Evolutionary conservation across 805 yeast species (phyloP), one percentile per base, ranked within the genome.

Genomic region (Saturnispora galanensis): DNA sequence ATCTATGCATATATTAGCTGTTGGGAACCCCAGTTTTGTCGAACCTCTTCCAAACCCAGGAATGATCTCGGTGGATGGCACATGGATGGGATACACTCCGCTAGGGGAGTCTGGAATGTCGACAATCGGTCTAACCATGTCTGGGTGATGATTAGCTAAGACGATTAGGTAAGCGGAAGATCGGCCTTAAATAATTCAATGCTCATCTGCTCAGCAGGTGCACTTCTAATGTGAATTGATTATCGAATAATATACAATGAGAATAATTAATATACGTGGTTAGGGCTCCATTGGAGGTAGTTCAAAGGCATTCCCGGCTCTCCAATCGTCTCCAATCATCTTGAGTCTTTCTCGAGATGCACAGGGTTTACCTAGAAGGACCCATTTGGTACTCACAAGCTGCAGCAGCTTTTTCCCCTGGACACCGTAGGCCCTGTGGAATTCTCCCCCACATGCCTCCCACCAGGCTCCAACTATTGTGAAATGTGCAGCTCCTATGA

Each of bases 41-140:
- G 97, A 86, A 0, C 99, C 99, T 44, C 99, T 73, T 5, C 98
- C 99, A 64, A 86, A 93, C 0, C 99, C 98, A 29, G 89, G 71
- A 15, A 80, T 70, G 26, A 84, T 71, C 28, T 67, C 66, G 11
- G 80, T 65, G 39, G 63, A 59, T 12, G 59, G 63, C 4, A 70
- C 64, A 4, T 70, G 60, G 0, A 72, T 67, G 0, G 89, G 89
- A 31, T 55, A 68, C 7, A 77, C 76, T 0, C 66, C 49, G 8
- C 45, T 40, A 3, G 77, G 78, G 0, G 63, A 54, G 3, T 65
- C 62, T 6, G 78, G 74, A 12, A 61, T 61, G 3, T 41, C 42
- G 11, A 72, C 65, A 13, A 54, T 58, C 31, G 76, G 76, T 39
- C 76, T 60, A 30, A 60, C 52, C 70, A 64, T 66, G 12, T 18